Evolutionary conservation across 208 protist genomes (phyloP).

Genomic region (Leishmania turanica): DNA sequence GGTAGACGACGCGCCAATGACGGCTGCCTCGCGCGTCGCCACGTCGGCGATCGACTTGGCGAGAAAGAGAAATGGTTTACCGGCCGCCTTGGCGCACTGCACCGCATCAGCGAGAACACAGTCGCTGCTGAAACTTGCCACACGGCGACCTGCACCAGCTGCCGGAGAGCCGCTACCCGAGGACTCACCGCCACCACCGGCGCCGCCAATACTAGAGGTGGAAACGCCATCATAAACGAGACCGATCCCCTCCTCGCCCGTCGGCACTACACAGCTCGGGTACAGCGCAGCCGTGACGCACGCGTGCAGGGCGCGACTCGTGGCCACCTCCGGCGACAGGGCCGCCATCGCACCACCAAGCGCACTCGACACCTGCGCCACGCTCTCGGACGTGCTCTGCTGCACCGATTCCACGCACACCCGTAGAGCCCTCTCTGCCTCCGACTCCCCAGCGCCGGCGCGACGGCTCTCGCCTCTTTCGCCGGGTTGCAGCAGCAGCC

Average conservation of each 20-base stretch:
- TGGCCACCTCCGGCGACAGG: constrained; percentile 43
- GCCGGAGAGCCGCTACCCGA: neutral
- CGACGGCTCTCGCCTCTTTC: neutral
- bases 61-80: constrained; percentile 58
- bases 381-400: neutral
- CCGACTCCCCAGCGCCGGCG: neutral
- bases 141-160: constrained; percentile 1
- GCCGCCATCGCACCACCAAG: constrained; percentile 32
- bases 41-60: constrained; percentile 33
- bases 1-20: neutral
- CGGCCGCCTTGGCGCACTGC: constrained; percentile 16
- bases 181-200: neutral
- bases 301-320: constrained; percentile 39
- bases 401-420: neutral
- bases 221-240: constrained; percentile 45
- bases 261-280: constrained; percentile 59
- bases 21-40: constrained; percentile 17
- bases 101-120: constrained; percentile 33
- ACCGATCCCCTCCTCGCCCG: constrained; percentile 26
- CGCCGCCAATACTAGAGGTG: constrained; percentile 27
- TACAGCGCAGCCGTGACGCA: constrained; percentile 77
- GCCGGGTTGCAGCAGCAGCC: neutral
- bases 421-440: constrained; percentile 17
- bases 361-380: neutral
- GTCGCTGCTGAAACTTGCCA: constrained; percentile 19